phyloP scores from a whole-genome alignment of 305 asterid species.

The Fraxinus velutina region DNA sequence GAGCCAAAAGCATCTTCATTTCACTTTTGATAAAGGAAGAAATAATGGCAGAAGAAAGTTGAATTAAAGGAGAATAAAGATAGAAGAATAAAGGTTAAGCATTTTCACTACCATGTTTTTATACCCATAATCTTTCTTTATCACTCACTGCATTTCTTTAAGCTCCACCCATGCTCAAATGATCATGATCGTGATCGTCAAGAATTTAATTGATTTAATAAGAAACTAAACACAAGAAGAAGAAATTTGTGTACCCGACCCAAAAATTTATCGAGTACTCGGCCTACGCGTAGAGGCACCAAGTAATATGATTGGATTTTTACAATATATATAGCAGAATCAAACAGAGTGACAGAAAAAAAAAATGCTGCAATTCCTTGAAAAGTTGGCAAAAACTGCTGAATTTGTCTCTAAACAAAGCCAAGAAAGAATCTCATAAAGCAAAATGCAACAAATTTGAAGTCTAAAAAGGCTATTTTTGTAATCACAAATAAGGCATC shows the following conservation, averaged over 20 bases:
- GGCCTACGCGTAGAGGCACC: neutral
- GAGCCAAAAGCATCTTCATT: neutral
- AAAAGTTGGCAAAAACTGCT: neutral
- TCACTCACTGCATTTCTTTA: neutral
- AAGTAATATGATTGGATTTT: neutral
- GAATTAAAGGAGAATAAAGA: constrained; percentile 1
- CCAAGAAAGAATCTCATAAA: neutral
- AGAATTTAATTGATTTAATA: neutral
- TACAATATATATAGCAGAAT: neutral
- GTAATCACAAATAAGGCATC: neutral
- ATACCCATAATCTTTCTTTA: constrained; percentile 2
- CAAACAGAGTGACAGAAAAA: neutral
- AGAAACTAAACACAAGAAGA: neutral
- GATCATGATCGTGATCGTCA: neutral
- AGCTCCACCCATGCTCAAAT: neutral
- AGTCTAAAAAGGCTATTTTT: neutral
- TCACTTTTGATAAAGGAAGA: neutral
- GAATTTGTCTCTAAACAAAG: neutral
- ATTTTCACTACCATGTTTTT: neutral
- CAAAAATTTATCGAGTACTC: neutral
- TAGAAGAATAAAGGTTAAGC: constrained; percentile 11
- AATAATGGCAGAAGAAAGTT: constrained; percentile 1
- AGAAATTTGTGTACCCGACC: neutral
- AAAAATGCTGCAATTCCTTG: neutral
- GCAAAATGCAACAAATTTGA: neutral